Conservation (phyloP, 805 yeast genomes). For the Lachancea fermentati region DNA sequence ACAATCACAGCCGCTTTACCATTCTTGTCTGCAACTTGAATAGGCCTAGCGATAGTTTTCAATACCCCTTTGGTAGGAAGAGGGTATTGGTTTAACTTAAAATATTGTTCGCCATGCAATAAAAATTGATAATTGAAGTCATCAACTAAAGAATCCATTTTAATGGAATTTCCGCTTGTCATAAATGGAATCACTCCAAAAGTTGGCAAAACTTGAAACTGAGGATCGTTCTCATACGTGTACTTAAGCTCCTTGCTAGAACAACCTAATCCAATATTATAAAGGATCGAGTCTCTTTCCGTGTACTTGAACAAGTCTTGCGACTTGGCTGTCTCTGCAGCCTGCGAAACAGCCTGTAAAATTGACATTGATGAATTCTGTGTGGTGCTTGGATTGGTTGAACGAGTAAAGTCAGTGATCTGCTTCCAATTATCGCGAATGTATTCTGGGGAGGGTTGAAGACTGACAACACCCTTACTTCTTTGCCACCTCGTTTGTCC, state of each 20-base stretch:
- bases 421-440: constrained; percentile 61
- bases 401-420: constrained; percentile 57
- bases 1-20: constrained; percentile 73
- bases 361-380: constrained; percentile 79
- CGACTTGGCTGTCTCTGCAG: constrained; percentile 36
- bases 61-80: constrained; percentile 67
- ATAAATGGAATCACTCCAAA: constrained; percentile 87
- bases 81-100: constrained; percentile 70
- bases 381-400: constrained; percentile 46
- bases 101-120: constrained; percentile 92
- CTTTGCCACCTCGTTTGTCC: constrained; percentile 95
- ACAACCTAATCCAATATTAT: constrained; percentile 89
- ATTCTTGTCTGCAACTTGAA: constrained; percentile 78
- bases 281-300: constrained; percentile 68
- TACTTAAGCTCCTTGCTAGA: constrained; percentile 68
- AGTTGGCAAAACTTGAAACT: constrained; percentile 83
- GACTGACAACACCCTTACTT: constrained; percentile 73
- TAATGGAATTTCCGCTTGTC: constrained; percentile 51
- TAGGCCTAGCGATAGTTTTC: constrained; percentile 56
- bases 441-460: constrained; percentile 55
- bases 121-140: constrained; percentile 85
- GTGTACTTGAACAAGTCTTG: constrained; percentile 49
- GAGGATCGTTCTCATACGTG: constrained; percentile 66
- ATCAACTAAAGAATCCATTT: constrained; percentile 58
- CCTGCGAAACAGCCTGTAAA: constrained; percentile 51